Evolutionary conservation across 495 filamentous ascomycete species (phyloP).

Genomic region (Thermochaetoides thermophila): DNA sequence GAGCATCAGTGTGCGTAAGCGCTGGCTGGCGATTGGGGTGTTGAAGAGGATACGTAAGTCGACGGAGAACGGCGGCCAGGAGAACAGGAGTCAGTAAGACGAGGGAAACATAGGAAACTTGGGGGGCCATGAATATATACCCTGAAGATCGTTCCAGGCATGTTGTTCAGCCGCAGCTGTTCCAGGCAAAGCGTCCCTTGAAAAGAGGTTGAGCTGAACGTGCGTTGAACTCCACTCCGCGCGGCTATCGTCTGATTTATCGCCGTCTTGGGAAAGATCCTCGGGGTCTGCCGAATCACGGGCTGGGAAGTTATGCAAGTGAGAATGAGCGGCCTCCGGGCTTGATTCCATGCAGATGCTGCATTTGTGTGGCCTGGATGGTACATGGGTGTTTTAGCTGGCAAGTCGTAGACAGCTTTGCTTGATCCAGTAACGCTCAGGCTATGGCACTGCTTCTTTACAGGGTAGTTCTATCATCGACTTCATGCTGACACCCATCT

Average conservation of each 20-base stretch:
- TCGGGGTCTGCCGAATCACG: no score
- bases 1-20: conserved; percentile 49
- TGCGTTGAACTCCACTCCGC: no score
- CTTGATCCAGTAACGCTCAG: conserved; percentile 7
- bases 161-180: conserved; percentile 1
- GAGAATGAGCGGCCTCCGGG: no score
- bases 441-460: conserved; percentile 1
- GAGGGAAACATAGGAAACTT: background rate
- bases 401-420: background rate
- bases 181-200: background rate
- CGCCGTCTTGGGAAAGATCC: no score
- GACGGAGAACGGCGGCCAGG: background rate
- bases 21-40: conserved; percentile 64
- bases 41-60: conserved; percentile 21
- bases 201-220: background rate
- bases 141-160: background rate
- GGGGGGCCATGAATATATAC: background rate
- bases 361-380: no score
- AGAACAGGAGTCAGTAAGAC: background rate
- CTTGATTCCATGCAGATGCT: conserved; percentile 2
- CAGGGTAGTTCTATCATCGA: background rate
- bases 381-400: conserved; percentile 5
- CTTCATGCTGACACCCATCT: conserved; percentile 9
- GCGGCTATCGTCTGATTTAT: no score
- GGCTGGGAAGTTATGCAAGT: no score